Conservation (phyloP, 768 basidiomycete genomes). For the Bullera alba region DNA sequence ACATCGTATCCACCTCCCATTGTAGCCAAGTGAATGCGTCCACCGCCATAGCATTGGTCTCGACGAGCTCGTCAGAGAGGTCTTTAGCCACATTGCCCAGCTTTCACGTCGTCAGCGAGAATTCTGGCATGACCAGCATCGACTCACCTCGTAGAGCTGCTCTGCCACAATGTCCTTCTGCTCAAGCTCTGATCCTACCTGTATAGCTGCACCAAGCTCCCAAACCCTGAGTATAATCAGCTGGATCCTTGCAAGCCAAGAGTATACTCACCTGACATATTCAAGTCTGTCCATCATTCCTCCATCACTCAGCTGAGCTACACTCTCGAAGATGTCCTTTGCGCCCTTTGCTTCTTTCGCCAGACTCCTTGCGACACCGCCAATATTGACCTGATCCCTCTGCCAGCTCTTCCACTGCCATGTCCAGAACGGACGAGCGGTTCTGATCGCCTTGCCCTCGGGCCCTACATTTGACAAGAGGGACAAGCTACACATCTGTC, state of each 20-base stretch:
- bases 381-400: conserved; percentile 16
- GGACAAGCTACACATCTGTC: conserved; percentile 13
- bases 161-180: conserved; percentile 21
- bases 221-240: conserved; percentile 26
- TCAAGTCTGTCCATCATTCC: conserved; percentile 23
- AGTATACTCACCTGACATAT: conserved; percentile 25
- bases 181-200: conserved; percentile 23
- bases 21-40: conserved; percentile 38
- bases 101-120: conserved; percentile 7
- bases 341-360: conserved; percentile 25
- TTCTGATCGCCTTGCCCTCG: conserved; percentile 4
- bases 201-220: conserved; percentile 30
- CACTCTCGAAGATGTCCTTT: conserved; percentile 32
- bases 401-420: conserved; percentile 1
- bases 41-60: conserved; percentile 29
- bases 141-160: conserved; percentile 29
- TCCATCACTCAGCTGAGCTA: conserved; percentile 23
- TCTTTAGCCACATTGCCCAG: conserved; percentile 36
- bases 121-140: neutral
- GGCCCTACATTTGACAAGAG: conserved; percentile 2
- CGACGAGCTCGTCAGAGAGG: conserved; percentile 31
- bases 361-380: conserved; percentile 20
- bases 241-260: neutral
- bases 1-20: conserved; percentile 27
- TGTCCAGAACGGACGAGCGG: conserved; percentile 20